A percentile compares a stretch with the other conserved stretches of the same genome.
Conservation (phyloP, 768 basidiomycete species). For the Termitomyces sp. region DNA sequence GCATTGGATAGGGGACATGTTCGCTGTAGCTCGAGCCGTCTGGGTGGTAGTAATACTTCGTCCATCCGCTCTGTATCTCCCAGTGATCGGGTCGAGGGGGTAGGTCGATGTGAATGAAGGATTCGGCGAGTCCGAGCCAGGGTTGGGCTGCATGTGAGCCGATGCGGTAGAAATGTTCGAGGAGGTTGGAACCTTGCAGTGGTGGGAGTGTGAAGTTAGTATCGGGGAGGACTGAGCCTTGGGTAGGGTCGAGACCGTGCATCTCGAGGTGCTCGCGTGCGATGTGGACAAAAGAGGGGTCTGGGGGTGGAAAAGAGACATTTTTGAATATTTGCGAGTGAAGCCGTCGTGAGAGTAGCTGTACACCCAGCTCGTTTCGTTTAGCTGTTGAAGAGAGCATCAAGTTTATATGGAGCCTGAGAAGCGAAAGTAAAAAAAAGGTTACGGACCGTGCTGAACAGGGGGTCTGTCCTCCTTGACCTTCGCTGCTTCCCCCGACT, state of each 20-base stretch:
- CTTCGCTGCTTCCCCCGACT: slow-evolving; percentile 1
- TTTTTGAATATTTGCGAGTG: slow-evolving; percentile 83
- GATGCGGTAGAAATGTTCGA: slow-evolving; percentile 86
- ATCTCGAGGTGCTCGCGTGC: slow-evolving; percentile 75
- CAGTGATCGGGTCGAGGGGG: slow-evolving; percentile 56
- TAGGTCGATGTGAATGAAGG: slow-evolving; percentile 47
- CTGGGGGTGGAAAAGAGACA: slow-evolving; percentile 59
- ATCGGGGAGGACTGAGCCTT: slow-evolving; percentile 79
- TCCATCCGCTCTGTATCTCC: slow-evolving; percentile 78
- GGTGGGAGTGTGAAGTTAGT: slow-evolving; percentile 78
- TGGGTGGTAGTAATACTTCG: slow-evolving; percentile 64
- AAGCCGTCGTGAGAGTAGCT: slow-evolving; percentile 79
- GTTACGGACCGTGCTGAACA: slow-evolving; percentile 10
- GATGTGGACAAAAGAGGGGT: slow-evolving; percentile 62
- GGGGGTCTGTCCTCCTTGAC: slow-evolving; percentile 1
- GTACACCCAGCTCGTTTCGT: slow-evolving; percentile 90
- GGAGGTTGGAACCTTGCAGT: slow-evolving; percentile 75
- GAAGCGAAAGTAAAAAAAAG: neutral
- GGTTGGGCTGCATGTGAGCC: slow-evolving; percentile 70
- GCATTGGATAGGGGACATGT: slow-evolving; percentile 63
- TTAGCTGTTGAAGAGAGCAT: slow-evolving; percentile 38
- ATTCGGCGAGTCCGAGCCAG: slow-evolving; percentile 67
- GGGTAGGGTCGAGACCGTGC: slow-evolving; percentile 78
- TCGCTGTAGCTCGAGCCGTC: slow-evolving; percentile 81
- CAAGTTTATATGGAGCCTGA: neutral